Evolutionary conservation across 805 yeast genomes (phyloP).

Genomic region (Candida tibetensis): DNA sequence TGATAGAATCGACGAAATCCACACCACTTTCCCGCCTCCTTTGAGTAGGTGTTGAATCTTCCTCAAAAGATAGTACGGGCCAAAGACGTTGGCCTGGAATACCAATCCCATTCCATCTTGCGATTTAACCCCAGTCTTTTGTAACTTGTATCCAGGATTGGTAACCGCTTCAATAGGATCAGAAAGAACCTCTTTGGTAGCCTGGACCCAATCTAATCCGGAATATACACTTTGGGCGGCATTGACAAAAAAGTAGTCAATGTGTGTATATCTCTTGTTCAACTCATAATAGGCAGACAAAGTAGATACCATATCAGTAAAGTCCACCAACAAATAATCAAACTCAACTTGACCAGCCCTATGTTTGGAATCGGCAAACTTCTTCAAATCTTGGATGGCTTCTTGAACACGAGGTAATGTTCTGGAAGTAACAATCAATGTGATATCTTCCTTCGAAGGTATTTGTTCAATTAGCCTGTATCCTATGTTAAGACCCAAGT

Average conservation of each 20-base stretch:
- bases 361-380: slow-evolving; percentile 28
- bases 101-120: slow-evolving; percentile 80
- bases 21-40: slow-evolving; percentile 66
- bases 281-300: slow-evolving; percentile 72
- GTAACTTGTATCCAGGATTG: slow-evolving; percentile 80
- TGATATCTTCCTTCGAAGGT: slow-evolving; percentile 54
- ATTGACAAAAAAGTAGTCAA: slow-evolving; percentile 80
- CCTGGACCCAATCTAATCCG: slow-evolving; percentile 85
- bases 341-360: slow-evolving; percentile 62
- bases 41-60: slow-evolving; percentile 57
- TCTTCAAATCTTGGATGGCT: slow-evolving; percentile 50
- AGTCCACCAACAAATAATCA: slow-evolving; percentile 88
- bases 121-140: slow-evolving; percentile 72
- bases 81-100: slow-evolving; percentile 95
- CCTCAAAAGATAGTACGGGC: slow-evolving; percentile 83
- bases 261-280: slow-evolving; percentile 54
- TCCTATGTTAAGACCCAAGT: slow-evolving; percentile 84
- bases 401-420: slow-evolving; percentile 82
- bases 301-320: slow-evolving; percentile 83
- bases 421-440: slow-evolving; percentile 85
- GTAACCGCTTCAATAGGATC: slow-evolving; percentile 85
- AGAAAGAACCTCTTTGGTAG: slow-evolving; percentile 60
- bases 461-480: slow-evolving; percentile 66
- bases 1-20: slow-evolving; percentile 87
- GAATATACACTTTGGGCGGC: slow-evolving; percentile 87